Conservation (phyloP, 768 basidiomycete genomes). For the Kwoniella heveanensis region DNA sequence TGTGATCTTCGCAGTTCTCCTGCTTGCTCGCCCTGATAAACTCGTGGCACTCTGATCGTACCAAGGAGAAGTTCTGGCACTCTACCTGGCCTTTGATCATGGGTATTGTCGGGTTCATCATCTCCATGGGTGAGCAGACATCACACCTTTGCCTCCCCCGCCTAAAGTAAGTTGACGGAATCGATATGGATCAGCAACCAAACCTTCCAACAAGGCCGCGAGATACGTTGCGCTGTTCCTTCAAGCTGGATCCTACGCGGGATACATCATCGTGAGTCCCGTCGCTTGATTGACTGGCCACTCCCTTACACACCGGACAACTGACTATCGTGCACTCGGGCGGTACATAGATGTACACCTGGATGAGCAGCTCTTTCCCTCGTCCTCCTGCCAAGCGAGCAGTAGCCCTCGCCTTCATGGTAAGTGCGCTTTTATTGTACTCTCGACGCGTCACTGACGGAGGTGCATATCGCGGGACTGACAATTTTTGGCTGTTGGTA, state of each 20-base stretch:
- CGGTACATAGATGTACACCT: conserved; percentile 59
- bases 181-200: conserved; percentile 9
- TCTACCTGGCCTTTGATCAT: conserved; percentile 53
- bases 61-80: conserved; percentile 71
- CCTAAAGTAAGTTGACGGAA: no score
- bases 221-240: conserved; percentile 47
- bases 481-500: neutral
- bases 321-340: neutral
- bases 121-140: conserved; percentile 48
- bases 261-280: conserved; percentile 15
- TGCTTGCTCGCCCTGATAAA: conserved; percentile 60
- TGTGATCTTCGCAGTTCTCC: conserved; percentile 27
- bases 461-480: neutral
- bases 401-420: conserved; percentile 57
- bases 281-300: no score
- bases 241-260: conserved; percentile 64
- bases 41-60: conserved; percentile 66
- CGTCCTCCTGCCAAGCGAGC: conserved; percentile 81
- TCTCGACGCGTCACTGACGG: no score
- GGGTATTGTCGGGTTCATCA: conserved; percentile 63
- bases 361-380: conserved; percentile 66
- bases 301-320: no score
- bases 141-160: no score
- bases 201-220: conserved; percentile 27
- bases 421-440: no score